These are phyloP conservation scores for Salix dunnii DNA, from an alignment of 345 rosid species.

Conservation along the genomic window DNA sequence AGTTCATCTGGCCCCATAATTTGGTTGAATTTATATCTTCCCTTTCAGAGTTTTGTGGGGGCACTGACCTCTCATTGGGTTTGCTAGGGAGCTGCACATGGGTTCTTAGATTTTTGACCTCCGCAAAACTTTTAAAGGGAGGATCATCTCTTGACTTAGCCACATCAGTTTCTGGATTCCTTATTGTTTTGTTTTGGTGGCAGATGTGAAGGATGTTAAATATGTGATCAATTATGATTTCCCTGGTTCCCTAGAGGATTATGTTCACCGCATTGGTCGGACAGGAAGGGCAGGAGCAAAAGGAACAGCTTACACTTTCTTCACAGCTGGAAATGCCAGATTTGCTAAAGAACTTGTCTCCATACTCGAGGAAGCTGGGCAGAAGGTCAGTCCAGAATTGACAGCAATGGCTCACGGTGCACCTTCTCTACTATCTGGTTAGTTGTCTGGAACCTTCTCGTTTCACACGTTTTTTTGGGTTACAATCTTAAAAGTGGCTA, in stretches of 20 bases:
- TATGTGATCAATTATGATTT: constrained; percentile 96
- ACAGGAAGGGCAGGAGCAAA: constrained; percentile 99
- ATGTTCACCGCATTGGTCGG: constrained; percentile 95
- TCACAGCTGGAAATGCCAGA: constrained; percentile 94
- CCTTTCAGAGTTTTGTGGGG: background rate
- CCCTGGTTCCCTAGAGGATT: constrained; percentile 98
- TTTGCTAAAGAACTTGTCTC: constrained; percentile 84
- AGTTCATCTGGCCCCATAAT: too few relatives aligned
- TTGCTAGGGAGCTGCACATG: background rate
- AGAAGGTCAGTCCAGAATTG: constrained; percentile 82
- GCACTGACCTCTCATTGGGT: background rate
- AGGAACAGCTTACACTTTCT: constrained; percentile 97
- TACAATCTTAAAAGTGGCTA: too few relatives aligned
- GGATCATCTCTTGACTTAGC: background rate
- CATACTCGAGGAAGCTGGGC: constrained; percentile 97
- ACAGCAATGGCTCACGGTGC: constrained; percentile 96
- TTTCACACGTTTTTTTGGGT: too few relatives aligned
- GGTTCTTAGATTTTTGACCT: background rate
- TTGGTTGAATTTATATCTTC: too few relatives aligned
- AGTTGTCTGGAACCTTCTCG: constrained; percentile 15
- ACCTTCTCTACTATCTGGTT: constrained; percentile 87
- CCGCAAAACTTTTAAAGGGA: too few relatives aligned
- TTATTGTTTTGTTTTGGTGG: constrained; percentile 21
- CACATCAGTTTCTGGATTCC: background rate
- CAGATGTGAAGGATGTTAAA: constrained; percentile 97